Base-by-base conservation (phyloP, 257 asterid species). In the Dorcoceras hygrometricum region DNA sequence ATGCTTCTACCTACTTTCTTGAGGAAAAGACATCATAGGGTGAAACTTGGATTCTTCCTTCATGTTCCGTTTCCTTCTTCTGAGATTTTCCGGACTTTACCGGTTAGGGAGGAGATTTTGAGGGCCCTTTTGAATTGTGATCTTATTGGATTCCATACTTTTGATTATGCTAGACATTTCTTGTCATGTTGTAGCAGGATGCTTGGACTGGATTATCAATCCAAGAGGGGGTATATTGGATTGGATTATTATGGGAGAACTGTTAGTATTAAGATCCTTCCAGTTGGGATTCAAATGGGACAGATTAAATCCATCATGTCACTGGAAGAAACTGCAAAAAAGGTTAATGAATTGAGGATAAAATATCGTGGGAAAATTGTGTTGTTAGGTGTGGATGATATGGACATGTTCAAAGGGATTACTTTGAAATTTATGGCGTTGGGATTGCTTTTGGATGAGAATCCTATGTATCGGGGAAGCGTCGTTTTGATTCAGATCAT, bases 121-220 rank as follows among this genome's bases (percentile, higher is more conserved):
- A 83, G 87, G 80, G 94, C 82, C 48, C 80, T 91, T 55, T 80
- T 91, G 79, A 91, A 91, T 59, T 87, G 95, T 73, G 98, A 91
- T 77, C 82, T 91, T 18, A 59, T 91, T 75, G 98, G 98, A 0
- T 91, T 91, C 62, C 98, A 91, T 23, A 89, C 98, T 0, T 91
- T 91, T 79, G 98, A 91, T 76, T 91, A 91, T 65, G 98, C 98
- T 36, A 82, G 98, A 72, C 98, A 91, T 62, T 91, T 91, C 77
- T 78, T 91, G 80, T 82, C 95, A 1, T 91, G 96, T 74, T 87
- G 96, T 68, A 89, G 94, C 79, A 89, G 98, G 71, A 91, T 91
- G 98, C 82, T 91, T 55, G 98, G 98, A 3, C 74, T 91, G 72
- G 88, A 85, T 43, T 91, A 91, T 68, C 89, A 82, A 32, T 91